Evolutionary conservation across 2,329 filamentous ascomycete genomes (phyloP).

Genomic region (Cladosporium sp.): DNA sequence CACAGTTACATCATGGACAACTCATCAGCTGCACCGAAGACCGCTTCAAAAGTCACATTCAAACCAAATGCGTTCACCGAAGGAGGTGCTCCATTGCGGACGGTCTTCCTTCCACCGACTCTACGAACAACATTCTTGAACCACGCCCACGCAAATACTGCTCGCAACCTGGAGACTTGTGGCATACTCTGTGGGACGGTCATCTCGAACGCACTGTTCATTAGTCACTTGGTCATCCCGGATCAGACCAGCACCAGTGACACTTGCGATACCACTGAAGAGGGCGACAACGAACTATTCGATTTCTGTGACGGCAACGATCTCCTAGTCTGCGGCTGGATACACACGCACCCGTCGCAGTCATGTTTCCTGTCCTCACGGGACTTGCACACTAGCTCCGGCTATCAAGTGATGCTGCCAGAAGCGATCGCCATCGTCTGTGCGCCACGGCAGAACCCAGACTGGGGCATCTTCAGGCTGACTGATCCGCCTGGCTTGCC

Average conservation of each 20-base stretch:
- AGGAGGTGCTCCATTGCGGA: conserved; percentile 81
- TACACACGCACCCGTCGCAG: conserved; percentile 95
- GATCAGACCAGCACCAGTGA: conserved; percentile 88
- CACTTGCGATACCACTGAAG: conserved; percentile 92
- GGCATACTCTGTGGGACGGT: conserved; percentile 89
- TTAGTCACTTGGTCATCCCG: conserved; percentile 84
- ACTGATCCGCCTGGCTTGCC: conserved; percentile 90
- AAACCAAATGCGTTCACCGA: conserved; percentile 85
- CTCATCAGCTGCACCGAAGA: background rate
- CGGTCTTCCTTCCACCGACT: conserved; percentile 78
- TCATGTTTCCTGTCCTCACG: conserved; percentile 97
- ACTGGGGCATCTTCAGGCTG: conserved; percentile 85
- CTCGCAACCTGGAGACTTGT: conserved; percentile 84
- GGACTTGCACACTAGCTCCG: conserved; percentile 89
- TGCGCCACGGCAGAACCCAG: conserved; percentile 76
- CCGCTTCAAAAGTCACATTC: conserved; percentile 58
- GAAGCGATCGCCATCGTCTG: conserved; percentile 98
- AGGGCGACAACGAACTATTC: conserved; percentile 68
- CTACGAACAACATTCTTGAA: conserved; percentile 75
- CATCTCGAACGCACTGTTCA: conserved; percentile 90
- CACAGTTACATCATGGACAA: background rate
- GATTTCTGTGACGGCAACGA: conserved; percentile 87
- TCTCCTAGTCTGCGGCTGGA: conserved; percentile 89
- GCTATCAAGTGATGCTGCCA: conserved; percentile 94
- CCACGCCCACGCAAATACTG: conserved; percentile 75